Evolutionary conservation across 371 early-diverging fungal genomes (phyloP), one percentile per base, ranked within the genome.

Genomic region (Syncephalastrum racemosum): DNA sequence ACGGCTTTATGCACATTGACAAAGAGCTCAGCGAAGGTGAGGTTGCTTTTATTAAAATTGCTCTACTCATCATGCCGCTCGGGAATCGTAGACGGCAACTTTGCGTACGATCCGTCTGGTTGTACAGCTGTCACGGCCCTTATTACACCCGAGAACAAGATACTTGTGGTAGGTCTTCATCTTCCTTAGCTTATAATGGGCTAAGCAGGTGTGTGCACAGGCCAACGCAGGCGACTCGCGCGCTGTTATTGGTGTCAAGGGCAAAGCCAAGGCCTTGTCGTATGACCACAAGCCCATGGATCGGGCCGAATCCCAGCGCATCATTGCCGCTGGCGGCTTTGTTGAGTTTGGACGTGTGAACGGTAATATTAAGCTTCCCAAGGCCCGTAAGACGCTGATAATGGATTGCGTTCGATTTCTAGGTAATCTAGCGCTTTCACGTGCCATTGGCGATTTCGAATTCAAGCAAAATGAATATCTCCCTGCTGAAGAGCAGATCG

Each of bases 381-480:
- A n/a, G n/a, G n/a, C n/a, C 36, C 10, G 6, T 2, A 3, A 15
- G 36, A 18, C 16, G 39, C 16, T 13, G 20, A 31, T 31, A 45
- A 22, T 7, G 12, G 18, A 44, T 44, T 12, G 13, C 0, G 20
- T 23, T 44, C 44, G 41, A 8, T 24, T 23, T 23, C 4, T 41
- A 88, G 89, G 91, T 22, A 96, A 94, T 68, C 81, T 97, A 46
- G 97, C 97, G 14, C 80, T 98, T 46, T 96, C 96, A 42, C 91
- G 98, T 53, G 98, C 98, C 1, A 81, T 98, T 56, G 98, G 98
- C n/a, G 98, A 98, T 67, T 96, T 95, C 71, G 96, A 97, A 72
- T 97, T 94, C 77, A 98, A 98, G 79, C 85, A 90, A 66, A 90
- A 88, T 62, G 56, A 68, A 5, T 66, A 77, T 41, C 67, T 94